A percentile compares a stretch with the other conserved stretches of the same genome.
phyloP scores from a whole-genome alignment of 2,329 filamentous ascomycete species.

The Calonectria pteridis region DNA sequence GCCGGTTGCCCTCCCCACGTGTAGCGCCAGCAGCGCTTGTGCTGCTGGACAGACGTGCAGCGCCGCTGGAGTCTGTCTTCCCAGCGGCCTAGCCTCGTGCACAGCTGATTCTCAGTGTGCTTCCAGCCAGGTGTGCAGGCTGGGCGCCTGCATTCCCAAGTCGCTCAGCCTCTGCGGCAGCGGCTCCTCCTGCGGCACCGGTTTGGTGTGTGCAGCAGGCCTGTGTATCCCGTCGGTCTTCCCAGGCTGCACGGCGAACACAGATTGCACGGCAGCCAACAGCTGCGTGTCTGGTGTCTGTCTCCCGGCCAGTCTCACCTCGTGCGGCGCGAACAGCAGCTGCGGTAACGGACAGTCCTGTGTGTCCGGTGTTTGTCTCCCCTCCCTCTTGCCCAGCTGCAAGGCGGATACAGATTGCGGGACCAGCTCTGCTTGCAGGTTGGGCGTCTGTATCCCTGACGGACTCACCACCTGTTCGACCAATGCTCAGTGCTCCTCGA shows the following conservation, averaged over 20 bases:
- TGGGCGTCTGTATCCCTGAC: slow-evolving; percentile 18
- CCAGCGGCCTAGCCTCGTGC: slow-evolving; percentile 3
- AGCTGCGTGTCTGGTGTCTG: slow-evolving; percentile 18
- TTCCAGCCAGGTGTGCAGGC: slow-evolving; percentile 11
- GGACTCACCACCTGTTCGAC: neutral
- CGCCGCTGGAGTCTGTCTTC: slow-evolving; percentile 15
- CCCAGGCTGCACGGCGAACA: slow-evolving; percentile 1
- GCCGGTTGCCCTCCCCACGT: neutral
- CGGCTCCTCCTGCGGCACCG: neutral
- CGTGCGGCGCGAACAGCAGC: neutral
- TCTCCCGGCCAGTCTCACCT: neutral
- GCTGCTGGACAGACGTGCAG: slow-evolving; percentile 3
- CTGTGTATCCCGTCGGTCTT: slow-evolving; percentile 9
- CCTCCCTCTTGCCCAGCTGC: slow-evolving; percentile 1
- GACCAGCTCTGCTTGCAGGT: slow-evolving; percentile 13
- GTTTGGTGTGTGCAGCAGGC: slow-evolving; percentile 1
- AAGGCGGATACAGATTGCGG: slow-evolving; percentile 8
- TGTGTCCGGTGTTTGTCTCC: slow-evolving; percentile 20
- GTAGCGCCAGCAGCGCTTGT: neutral
- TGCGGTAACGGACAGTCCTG: slow-evolving; percentile 14
- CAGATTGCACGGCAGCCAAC: slow-evolving; percentile 14
- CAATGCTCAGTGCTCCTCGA: neutral
- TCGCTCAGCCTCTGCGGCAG: neutral
- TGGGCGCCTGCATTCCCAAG: slow-evolving; percentile 13
- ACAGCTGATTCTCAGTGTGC: slow-evolving; percentile 18